Conservation (phyloP, 768 basidiomycete genomes). For the Plicaturopsis crispa region DNA sequence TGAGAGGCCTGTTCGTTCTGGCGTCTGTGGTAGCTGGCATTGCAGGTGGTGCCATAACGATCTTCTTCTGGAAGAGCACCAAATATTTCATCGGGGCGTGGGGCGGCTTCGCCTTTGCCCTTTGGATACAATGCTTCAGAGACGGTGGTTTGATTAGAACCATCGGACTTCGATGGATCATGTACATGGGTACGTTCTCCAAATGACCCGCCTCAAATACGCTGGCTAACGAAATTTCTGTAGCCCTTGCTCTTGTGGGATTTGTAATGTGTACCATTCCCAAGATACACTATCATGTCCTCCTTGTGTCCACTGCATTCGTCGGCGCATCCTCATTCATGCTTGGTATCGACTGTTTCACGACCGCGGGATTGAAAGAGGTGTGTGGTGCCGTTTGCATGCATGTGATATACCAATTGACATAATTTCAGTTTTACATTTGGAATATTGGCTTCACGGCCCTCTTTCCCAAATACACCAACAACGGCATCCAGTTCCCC, state of each 20-base stretch:
- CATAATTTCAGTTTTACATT: constrained; percentile 69
- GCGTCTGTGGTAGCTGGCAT: constrained; percentile 73
- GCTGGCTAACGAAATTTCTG: constrained; percentile 13
- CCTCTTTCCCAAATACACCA: constrained; percentile 72
- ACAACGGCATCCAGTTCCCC: constrained; percentile 66
- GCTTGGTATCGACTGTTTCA: constrained; percentile 90
- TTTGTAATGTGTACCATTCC: constrained; percentile 83
- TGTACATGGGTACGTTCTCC: constrained; percentile 65
- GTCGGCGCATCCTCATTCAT: constrained; percentile 90
- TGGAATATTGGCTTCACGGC: constrained; percentile 87
- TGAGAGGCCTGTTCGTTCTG: constrained; percentile 88
- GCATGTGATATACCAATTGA: constrained; percentile 6
- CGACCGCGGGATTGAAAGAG: constrained; percentile 89
- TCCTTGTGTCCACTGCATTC: constrained; percentile 81
- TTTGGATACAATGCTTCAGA: constrained; percentile 84
- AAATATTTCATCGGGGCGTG: constrained; percentile 64
- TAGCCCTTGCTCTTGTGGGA: constrained; percentile 66
- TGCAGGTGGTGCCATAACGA: constrained; percentile 76
- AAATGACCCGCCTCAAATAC: constrained; percentile 7
- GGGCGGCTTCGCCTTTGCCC: constrained; percentile 73
- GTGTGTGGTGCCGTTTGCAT: constrained; percentile 30
- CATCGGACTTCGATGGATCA: constrained; percentile 81
- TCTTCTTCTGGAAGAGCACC: constrained; percentile 90
- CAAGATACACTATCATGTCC: constrained; percentile 79
- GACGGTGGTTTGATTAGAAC: constrained; percentile 74